phyloP scores from a whole-genome alignment of 768 basidiomycete genomes.

The Chalciporus pseudorubinellus region DNA sequence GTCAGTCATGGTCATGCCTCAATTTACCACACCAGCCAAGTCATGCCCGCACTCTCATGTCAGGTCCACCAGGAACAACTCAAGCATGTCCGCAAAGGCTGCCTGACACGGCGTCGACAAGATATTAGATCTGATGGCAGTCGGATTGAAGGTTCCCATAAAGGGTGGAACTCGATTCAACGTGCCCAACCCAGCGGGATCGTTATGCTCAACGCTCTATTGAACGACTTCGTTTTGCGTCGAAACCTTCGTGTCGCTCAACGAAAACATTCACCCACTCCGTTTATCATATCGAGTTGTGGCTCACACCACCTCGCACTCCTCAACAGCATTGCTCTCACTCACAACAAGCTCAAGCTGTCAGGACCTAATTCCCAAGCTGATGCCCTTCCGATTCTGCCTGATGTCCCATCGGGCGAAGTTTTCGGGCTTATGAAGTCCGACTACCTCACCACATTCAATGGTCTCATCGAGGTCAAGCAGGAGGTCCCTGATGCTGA shows the following conservation, averaged over 20 bases:
- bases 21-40: too few species aligned
- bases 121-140: constrained; percentile 27
- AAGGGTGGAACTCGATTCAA: constrained; percentile 25
- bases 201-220: constrained; percentile 8
- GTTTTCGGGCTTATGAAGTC: constrained; percentile 7
- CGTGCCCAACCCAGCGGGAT: constrained; percentile 23
- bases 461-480: neutral
- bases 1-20: too few species aligned
- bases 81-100: constrained; percentile 25
- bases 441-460: neutral
- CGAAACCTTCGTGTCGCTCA: constrained; percentile 18
- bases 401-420: constrained; percentile 4
- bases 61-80: constrained; percentile 26
- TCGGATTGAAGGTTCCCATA: constrained; percentile 29
- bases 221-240: constrained; percentile 21
- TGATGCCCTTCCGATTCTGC: neutral
- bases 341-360: constrained; percentile 9
- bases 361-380: neutral
- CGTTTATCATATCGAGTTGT: constrained; percentile 11
- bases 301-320: constrained; percentile 28
- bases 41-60: too few species aligned
- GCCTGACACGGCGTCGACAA: constrained; percentile 14
- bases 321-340: constrained; percentile 12
- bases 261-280: neutral
- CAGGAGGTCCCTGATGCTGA: too few species aligned